Evolutionary conservation across 768 basidiomycete genomes (phyloP).

Genomic region (Mycena capillaripes): DNA sequence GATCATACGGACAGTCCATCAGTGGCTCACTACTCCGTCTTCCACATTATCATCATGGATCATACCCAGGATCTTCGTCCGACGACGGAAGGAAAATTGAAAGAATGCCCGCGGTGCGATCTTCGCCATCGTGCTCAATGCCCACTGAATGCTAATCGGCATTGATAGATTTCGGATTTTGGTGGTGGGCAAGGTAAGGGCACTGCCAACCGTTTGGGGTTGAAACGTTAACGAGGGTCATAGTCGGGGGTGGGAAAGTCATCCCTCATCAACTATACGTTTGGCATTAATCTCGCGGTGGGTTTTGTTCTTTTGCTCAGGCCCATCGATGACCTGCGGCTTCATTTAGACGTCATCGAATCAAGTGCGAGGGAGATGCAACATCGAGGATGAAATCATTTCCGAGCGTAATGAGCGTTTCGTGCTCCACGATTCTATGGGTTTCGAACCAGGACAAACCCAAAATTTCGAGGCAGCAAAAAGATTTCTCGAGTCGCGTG

Average conservation of each 20-base stretch:
- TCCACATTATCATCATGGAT: too few relatives aligned
- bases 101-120: constrained; percentile 1
- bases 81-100: constrained; percentile 1
- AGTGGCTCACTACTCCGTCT: too few relatives aligned
- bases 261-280: neutral
- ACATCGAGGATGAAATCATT: neutral
- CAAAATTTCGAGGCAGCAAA: constrained; percentile 6
- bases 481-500: neutral
- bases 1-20: too few relatives aligned
- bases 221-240: neutral
- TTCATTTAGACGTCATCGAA: neutral
- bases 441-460: constrained; percentile 38
- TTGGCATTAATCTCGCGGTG: neutral
- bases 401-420: constrained; percentile 13
- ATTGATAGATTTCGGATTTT: constrained; percentile 7
- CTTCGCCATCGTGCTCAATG: neutral
- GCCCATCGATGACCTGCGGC: neutral
- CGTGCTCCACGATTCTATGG: constrained; percentile 37
- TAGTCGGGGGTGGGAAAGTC: constrained; percentile 1
- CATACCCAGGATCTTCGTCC: neutral
- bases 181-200: constrained; percentile 1
- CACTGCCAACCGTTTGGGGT: neutral
- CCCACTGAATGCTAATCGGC: neutral
- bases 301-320: neutral
- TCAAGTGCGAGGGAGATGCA: neutral